Evolutionary conservation across 306 rosid species (phyloP).

Genomic region (Lathyrus tuberosus): DNA sequence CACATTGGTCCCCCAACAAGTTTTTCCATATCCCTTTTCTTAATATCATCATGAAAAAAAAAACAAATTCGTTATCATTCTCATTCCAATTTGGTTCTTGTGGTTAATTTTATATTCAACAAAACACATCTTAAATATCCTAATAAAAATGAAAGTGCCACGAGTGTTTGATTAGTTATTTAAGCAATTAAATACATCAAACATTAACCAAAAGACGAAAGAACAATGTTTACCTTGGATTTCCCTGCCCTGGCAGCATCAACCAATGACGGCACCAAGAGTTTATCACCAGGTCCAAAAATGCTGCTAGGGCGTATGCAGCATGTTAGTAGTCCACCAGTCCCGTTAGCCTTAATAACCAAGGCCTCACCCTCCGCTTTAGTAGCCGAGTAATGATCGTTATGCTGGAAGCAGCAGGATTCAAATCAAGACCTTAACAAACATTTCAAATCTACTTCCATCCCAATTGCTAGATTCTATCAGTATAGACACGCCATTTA

Average conservation of each 20-base stretch:
- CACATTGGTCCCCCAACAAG: conserved; percentile 9
- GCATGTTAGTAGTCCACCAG: conserved; percentile 80
- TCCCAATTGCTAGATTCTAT: conserved; percentile 6
- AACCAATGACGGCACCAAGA: conserved; percentile 79
- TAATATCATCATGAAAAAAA: background rate
- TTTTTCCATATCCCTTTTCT: conserved; percentile 31
- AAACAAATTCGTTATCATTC: background rate
- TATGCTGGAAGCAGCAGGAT: conserved; percentile 64
- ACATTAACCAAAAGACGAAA: conserved; percentile 10
- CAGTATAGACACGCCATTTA: too few relatives aligned
- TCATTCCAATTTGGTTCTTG: conserved; percentile 29
- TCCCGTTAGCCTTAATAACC: conserved; percentile 81
- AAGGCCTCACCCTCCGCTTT: conserved; percentile 88
- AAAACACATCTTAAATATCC: background rate
- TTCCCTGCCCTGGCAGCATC: conserved; percentile 85
- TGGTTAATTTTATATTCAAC: conserved; percentile 28
- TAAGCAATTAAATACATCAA: conserved; percentile 23
- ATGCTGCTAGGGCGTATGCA: conserved; percentile 96
- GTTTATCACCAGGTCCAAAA: conserved; percentile 92
- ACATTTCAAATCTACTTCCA: conserved; percentile 13
- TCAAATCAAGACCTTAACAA: conserved; percentile 24
- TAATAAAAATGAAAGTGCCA: conserved; percentile 15
- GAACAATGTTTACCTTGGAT: conserved; percentile 67
- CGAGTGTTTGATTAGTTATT: background rate
- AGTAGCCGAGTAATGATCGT: conserved; percentile 89